These are phyloP conservation scores for Heterococcus sp. DNA, from an alignment of 108 stramenopile species.

Conservation along the genomic window DNA sequence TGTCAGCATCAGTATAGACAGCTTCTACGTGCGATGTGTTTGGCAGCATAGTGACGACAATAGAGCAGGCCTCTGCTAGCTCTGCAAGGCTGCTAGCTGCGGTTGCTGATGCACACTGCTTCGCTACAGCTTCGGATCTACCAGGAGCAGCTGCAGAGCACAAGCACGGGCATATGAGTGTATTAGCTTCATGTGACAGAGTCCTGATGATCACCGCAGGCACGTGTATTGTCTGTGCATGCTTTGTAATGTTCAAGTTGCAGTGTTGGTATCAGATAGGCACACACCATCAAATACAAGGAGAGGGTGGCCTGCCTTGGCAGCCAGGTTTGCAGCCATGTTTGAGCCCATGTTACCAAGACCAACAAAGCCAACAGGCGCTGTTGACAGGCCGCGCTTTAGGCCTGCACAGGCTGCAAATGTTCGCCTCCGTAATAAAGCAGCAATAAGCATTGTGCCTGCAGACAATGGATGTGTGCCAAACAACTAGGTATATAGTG, in stretches of 20 bases:
- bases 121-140: slow-evolving; percentile 8
- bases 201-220: slow-evolving; percentile 1
- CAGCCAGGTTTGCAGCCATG: slow-evolving; percentile 76
- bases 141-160: neutral
- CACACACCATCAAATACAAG: slow-evolving; percentile 20
- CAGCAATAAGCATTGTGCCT: too few relatives aligned
- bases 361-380: slow-evolving; percentile 75
- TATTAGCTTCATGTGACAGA: neutral
- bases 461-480: too few relatives aligned
- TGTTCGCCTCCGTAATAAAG: too few relatives aligned
- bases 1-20: slow-evolving; percentile 24
- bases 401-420: too few relatives aligned
- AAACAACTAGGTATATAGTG: too few relatives aligned
- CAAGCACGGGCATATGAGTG: neutral
- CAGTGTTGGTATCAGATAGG: neutral
- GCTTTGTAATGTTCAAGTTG: neutral
- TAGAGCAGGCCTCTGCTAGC: slow-evolving; percentile 16
- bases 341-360: slow-evolving; percentile 82
- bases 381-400: neutral
- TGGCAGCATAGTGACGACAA: slow-evolving; percentile 76
- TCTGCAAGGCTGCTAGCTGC: slow-evolving; percentile 52
- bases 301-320: slow-evolving; percentile 22
- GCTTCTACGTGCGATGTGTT: slow-evolving; percentile 50
- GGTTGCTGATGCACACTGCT: slow-evolving; percentile 3
- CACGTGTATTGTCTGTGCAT: too few relatives aligned